Percentiles rank a stretch among this genome's conserved stretches.
Conservation (phyloP, 2,329 filamentous ascomycete species). For the Uncinocarpus reesii region DNA sequence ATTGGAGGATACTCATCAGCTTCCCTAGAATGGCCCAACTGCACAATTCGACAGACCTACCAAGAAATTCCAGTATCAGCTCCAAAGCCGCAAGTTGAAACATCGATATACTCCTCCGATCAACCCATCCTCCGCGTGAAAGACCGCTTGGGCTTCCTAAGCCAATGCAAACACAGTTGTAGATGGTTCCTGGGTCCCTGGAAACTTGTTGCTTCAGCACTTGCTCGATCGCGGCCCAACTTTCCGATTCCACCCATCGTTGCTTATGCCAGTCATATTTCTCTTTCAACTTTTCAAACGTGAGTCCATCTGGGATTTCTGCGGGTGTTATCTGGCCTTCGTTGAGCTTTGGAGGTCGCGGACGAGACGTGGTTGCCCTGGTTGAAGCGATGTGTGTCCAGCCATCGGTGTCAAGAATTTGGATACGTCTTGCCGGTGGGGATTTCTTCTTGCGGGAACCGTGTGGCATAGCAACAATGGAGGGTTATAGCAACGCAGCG, state of each 20-base stretch:
- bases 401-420: constrained; percentile 33
- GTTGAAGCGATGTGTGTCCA: constrained; percentile 35
- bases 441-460: constrained; percentile 5
- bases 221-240: constrained; percentile 20
- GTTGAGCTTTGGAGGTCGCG: constrained; percentile 5
- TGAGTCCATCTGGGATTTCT: constrained; percentile 29
- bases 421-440: constrained; percentile 25
- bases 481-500: not conserved
- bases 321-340: constrained; percentile 26
- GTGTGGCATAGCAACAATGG: constrained; percentile 26
- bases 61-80: constrained; percentile 22
- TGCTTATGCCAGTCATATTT: constrained; percentile 25
- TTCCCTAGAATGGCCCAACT: not conserved
- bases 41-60: constrained; percentile 17
- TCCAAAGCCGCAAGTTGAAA: constrained; percentile 34
- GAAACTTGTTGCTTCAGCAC: constrained; percentile 4
- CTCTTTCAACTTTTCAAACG: constrained; percentile 23
- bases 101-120: constrained; percentile 32
- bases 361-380: not conserved
- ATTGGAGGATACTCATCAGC: not conserved
- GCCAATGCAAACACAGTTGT: constrained; percentile 32
- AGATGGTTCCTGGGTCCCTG: constrained; percentile 13
- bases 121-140: constrained; percentile 34
- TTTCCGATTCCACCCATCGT: constrained; percentile 25
- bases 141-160: constrained; percentile 36